Percentiles rank a stretch among this genome's conserved stretches.
Evolutionary conservation across 495 filamentous ascomycete genomes (phyloP).

Genomic region (Podospora bellae-mahoneyi): DNA sequence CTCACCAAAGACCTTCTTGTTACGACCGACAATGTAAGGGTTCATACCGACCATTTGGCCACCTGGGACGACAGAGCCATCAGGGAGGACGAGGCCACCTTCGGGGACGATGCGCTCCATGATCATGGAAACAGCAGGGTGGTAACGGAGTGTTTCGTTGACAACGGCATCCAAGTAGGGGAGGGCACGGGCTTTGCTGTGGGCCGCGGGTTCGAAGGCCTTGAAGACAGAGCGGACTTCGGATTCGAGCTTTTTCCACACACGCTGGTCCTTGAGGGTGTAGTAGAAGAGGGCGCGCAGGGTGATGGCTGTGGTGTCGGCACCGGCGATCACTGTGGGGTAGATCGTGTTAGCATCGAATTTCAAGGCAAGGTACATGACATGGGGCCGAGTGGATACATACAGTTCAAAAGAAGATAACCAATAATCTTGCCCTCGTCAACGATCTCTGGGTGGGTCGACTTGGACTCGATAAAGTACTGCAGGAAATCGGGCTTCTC

Average conservation of each 20-base stretch:
- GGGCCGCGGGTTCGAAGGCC: slow-evolving; percentile 19
- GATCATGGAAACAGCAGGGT: slow-evolving; percentile 52
- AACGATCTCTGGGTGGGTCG: slow-evolving; percentile 29
- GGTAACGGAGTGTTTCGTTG: slow-evolving; percentile 56
- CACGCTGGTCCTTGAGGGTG: slow-evolving; percentile 33
- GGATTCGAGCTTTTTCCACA: slow-evolving; percentile 26
- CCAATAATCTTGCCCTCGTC: slow-evolving; percentile 25
- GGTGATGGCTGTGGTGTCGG: slow-evolving; percentile 44
- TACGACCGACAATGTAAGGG: slow-evolving; percentile 37
- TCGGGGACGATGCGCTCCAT: slow-evolving; percentile 57
- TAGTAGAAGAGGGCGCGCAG: slow-evolving; percentile 37
- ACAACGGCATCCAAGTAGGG: slow-evolving; percentile 59
- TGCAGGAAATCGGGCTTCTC: slow-evolving; percentile 29
- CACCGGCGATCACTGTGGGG: slow-evolving; percentile 39
- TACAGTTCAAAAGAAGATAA: slow-evolving; percentile 35
- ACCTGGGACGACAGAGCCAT: slow-evolving; percentile 51
- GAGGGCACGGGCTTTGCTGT: slow-evolving; percentile 31
- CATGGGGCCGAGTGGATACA: neutral
- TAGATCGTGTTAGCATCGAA: neutral
- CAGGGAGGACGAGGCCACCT: slow-evolving; percentile 50
- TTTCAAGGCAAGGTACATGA: neutral
- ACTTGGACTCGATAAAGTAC: slow-evolving; percentile 33
- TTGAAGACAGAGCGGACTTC: slow-evolving; percentile 20
- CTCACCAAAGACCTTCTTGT: slow-evolving; percentile 47
- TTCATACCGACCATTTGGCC: slow-evolving; percentile 39